These are phyloP conservation scores for Prunella vulgaris DNA, from an alignment of 257 asterid species.

Conservation along the genomic window DNA sequence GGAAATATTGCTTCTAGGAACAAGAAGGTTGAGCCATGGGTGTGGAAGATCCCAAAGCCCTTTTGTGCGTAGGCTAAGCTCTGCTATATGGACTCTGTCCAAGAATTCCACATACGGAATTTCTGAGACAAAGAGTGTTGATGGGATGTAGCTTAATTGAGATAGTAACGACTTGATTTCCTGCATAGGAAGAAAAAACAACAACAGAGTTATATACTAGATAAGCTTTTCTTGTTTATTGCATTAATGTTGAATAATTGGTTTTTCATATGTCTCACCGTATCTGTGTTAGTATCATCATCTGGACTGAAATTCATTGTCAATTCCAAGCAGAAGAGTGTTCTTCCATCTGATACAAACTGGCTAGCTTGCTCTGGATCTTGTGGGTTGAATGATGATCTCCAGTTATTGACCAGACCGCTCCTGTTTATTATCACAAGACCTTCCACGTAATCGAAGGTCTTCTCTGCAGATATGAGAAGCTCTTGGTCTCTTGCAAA, in stretches of 20 bases:
- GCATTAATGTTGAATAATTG: background rate
- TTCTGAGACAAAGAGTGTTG: conserved; percentile 65
- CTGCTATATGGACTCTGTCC: conserved; percentile 85
- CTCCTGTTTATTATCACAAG: conserved; percentile 68
- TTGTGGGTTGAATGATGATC: conserved; percentile 62
- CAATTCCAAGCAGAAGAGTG: conserved; percentile 75
- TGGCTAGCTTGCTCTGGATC: conserved; percentile 63
- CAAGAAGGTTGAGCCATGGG: conserved; percentile 94
- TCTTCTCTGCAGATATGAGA: conserved; percentile 49
- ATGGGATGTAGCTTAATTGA: conserved; percentile 63
- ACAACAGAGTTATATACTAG: background rate
- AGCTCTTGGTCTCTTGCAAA: conserved; percentile 74
- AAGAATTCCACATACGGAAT: conserved; percentile 70
- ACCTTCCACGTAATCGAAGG: conserved; percentile 87
- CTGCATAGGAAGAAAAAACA: conserved; percentile 34
- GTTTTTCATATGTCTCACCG: conserved; percentile 38
- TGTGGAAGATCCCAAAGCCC: conserved; percentile 92
- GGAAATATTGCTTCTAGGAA: conserved; percentile 66
- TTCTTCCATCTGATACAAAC: conserved; percentile 68
- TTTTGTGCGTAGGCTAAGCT: conserved; percentile 49
- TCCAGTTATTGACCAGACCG: conserved; percentile 69
- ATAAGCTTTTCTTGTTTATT: background rate
- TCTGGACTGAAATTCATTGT: conserved; percentile 60
- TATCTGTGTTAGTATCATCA: conserved; percentile 29
- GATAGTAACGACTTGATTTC: conserved; percentile 60